Evolutionary conservation across 345 rosid genomes (phyloP), one percentile per base, ranked within the genome.

Genomic region (Turnera subulata): DNA sequence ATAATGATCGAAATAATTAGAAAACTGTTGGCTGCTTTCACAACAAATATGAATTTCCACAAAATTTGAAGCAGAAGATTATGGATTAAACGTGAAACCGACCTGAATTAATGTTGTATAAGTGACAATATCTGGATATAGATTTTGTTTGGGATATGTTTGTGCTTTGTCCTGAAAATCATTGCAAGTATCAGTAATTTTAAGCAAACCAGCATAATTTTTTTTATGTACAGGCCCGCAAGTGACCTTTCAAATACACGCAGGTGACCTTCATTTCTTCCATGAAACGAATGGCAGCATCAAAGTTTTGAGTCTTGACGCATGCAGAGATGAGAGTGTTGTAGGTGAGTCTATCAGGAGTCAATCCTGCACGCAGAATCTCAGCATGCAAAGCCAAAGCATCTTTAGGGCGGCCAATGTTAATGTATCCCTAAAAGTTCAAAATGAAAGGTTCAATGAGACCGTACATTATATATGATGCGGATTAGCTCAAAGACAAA

Each of bases 211-310:
- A 38, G 17, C 22, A 39, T 24, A 56, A 24, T 69, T 57, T 64
- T 52, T 64, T 40, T 64, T 63, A 76, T 63, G 59, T n/a, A 67
- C 65, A 71, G 82, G 75, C 77, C 64, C 73, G 62, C 74, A 78
- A 78, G 76, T 77, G 64, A 80, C 78, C 79, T 76, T 81, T 65
- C 58, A 76, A 77, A 71, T 65, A 66, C 69, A 70, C 63, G 73
- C 73, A 51, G 63, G 82, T 38, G 74, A 88, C 96, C 91, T 88
- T 84, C 96, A 84, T 81, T 78, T 81, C 81, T 73, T 73, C 62
- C n/a, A 80, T 59, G 63, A 84, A 80, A n/a, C 33, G 72, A 82
- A 80, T 70, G 14, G 95, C 91, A 65, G 63, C 74, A 69, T 71
- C 80, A 76, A 87, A 68, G 35, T 77, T 75, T 29, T 74, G 68